These are phyloP conservation scores for Cystobasidium ongulense DNA, from an alignment of 768 basidiomycete genomes.

Conservation along the genomic window DNA sequence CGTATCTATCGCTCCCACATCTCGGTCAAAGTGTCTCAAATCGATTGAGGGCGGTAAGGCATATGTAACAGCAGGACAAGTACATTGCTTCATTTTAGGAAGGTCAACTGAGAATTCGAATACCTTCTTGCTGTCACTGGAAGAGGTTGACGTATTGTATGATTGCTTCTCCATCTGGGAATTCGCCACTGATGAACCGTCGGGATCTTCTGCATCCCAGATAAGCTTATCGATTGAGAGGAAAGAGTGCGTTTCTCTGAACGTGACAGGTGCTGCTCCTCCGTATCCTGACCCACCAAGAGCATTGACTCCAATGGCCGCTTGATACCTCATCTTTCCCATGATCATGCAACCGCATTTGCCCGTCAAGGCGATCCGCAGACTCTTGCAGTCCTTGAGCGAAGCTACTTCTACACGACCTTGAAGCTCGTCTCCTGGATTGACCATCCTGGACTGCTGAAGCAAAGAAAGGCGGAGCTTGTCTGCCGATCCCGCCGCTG, in stretches of 20 bases:
- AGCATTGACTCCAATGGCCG: background rate
- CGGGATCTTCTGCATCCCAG: background rate
- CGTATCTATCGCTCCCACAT: background rate
- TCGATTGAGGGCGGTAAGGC: conserved; percentile 12
- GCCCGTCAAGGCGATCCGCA: background rate
- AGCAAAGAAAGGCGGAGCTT: background rate
- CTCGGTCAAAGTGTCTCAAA: background rate
- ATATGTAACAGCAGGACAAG: conserved; percentile 4
- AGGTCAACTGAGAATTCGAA: conserved; percentile 11
- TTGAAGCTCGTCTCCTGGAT: background rate
- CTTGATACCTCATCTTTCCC: conserved; percentile 3
- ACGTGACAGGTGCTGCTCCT: conserved; percentile 10
- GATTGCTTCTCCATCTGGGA: background rate
- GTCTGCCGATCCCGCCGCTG: background rate
- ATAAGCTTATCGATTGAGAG: background rate
- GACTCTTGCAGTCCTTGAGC: background rate
- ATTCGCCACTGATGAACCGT: background rate
- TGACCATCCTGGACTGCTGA: background rate
- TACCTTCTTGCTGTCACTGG: background rate
- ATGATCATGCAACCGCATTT: conserved; percentile 11
- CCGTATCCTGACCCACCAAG: background rate
- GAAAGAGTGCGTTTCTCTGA: conserved; percentile 15
- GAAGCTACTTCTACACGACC: background rate
- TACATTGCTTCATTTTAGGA: conserved; percentile 10
- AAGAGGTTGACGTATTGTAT: background rate